Conservation (phyloP, 2,329 filamentous ascomycete species). For the Colletotrichum sp. region DNA sequence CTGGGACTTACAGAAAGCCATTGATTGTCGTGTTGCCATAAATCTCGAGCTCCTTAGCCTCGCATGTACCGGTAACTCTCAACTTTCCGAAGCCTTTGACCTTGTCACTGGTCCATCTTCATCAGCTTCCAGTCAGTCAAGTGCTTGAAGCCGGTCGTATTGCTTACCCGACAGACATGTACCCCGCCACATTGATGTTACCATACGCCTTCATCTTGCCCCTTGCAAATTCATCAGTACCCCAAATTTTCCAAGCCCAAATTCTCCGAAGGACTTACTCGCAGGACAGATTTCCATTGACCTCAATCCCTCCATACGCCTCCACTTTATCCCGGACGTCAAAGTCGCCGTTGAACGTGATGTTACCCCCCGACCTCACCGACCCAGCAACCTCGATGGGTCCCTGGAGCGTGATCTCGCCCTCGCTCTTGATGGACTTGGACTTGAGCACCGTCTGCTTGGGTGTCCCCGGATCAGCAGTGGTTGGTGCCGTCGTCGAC, state of each 20-base stretch:
- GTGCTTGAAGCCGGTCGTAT: background rate
- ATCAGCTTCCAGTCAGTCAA: background rate
- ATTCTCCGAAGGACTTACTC: conserved; percentile 34
- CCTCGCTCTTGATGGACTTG: conserved; percentile 47
- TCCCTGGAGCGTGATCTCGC: conserved; percentile 43
- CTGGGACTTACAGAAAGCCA: conserved; percentile 44
- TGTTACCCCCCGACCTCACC: conserved; percentile 49
- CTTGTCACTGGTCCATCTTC: conserved; percentile 37
- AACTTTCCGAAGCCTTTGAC: conserved; percentile 54
- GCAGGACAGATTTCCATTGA: conserved; percentile 48
- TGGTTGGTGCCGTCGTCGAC: conserved; percentile 22
- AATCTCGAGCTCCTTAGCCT: conserved; percentile 49
- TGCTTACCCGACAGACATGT: conserved; percentile 40
- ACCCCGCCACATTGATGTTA: conserved; percentile 47
- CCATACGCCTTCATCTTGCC: conserved; percentile 52
- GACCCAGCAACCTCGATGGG: conserved; percentile 53
- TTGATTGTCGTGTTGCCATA: conserved; percentile 51
- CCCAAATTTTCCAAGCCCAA: background rate
- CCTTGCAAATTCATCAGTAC: conserved; percentile 26
- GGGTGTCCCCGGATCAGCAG: conserved; percentile 9
- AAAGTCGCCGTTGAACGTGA: conserved; percentile 50
- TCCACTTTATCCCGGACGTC: conserved; percentile 49
- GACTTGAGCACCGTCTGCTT: conserved; percentile 32
- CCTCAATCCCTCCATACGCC: conserved; percentile 48
- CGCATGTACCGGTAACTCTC: conserved; percentile 45